These are phyloP conservation scores for Hydrangea macrophylla DNA, from an alignment of 148 eudicot species.

Conservation along the genomic window DNA sequence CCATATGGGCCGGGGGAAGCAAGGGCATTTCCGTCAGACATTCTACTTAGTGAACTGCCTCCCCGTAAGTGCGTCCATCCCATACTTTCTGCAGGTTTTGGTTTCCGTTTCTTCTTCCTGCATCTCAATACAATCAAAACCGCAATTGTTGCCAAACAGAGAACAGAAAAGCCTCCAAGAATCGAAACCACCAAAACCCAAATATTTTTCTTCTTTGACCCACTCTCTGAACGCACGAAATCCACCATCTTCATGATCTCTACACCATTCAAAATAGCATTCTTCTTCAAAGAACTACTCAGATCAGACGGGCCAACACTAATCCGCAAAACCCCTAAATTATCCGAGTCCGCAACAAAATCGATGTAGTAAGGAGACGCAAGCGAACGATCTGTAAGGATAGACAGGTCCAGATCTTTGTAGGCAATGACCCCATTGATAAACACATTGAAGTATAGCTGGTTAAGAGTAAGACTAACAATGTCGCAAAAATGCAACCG, in stretches of 20 bases:
- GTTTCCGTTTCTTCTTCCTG: slow-evolving; percentile 44
- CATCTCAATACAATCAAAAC: slow-evolving; percentile 30
- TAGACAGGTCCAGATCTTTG: slow-evolving; percentile 77
- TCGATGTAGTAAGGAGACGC: slow-evolving; percentile 62
- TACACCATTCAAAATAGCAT: slow-evolving; percentile 88
- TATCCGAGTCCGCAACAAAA: slow-evolving; percentile 48
- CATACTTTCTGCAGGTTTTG: slow-evolving; percentile 46
- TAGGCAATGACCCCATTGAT: slow-evolving; percentile 62
- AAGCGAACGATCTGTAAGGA: slow-evolving; percentile 42
- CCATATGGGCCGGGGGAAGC: slow-evolving; percentile 52
- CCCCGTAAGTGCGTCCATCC: slow-evolving; percentile 80
- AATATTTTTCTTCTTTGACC: slow-evolving; percentile 29
- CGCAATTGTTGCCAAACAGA: slow-evolving; percentile 34
- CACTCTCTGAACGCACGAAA: slow-evolving; percentile 19
- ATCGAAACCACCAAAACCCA: slow-evolving; percentile 49
- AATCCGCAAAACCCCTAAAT: slow-evolving; percentile 45
- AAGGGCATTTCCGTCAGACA: slow-evolving; percentile 46
- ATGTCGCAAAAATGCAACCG: slow-evolving; percentile 61
- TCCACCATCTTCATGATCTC: slow-evolving; percentile 84
- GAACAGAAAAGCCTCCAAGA: slow-evolving; percentile 44
- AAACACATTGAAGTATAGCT: slow-evolving; percentile 75
- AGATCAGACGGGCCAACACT: slow-evolving; percentile 85
- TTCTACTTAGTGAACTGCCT: slow-evolving; percentile 57
- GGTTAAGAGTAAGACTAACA: slow-evolving; percentile 49
- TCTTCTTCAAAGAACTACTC: slow-evolving; percentile 50